Evolutionary conservation across 805 yeast genomes (phyloP).

Genomic region (Metschnikowia henanensis): DNA sequence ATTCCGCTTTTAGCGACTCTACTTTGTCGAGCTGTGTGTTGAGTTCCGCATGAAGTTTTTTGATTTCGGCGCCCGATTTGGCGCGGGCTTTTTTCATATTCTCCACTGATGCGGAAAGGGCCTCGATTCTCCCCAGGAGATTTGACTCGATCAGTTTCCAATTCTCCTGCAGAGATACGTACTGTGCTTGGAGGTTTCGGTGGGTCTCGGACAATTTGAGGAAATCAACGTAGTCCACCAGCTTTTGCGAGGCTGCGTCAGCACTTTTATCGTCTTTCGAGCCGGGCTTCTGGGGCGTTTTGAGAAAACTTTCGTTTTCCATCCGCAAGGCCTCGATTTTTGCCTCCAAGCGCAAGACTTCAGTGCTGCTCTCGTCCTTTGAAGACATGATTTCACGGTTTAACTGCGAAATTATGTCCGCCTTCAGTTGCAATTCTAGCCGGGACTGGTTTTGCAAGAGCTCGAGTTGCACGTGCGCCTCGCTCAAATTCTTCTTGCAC

Average conservation of each 20-base stretch:
- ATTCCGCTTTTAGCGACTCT: slow-evolving; percentile 21
- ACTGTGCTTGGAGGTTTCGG: slow-evolving; percentile 64
- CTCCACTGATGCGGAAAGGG: slow-evolving; percentile 29
- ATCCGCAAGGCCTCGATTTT: slow-evolving; percentile 68
- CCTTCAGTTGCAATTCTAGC: slow-evolving; percentile 37
- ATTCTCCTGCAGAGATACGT: slow-evolving; percentile 72
- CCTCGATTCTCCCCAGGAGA: slow-evolving; percentile 49
- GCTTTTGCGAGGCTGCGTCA: slow-evolving; percentile 14
- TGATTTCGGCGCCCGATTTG: slow-evolving; percentile 38
- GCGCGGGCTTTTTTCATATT: slow-evolving; percentile 23
- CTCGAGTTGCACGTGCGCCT: slow-evolving; percentile 33
- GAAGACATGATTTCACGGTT: slow-evolving; percentile 29
- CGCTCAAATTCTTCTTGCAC: slow-evolving; percentile 27
- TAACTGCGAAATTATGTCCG: slow-evolving; percentile 29
- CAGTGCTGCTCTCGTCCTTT: slow-evolving; percentile 41
- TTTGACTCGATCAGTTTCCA: slow-evolving; percentile 81
- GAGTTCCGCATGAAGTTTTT: slow-evolving; percentile 20
- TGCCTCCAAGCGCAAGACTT: slow-evolving; percentile 60
- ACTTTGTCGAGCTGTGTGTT: slow-evolving; percentile 21
- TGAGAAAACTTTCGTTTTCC: slow-evolving; percentile 48
- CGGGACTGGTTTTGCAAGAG: slow-evolving; percentile 22
- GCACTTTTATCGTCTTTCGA: not conserved
- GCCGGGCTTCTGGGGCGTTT: slow-evolving; percentile 3
- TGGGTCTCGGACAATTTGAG: slow-evolving; percentile 48
- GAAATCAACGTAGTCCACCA: slow-evolving; percentile 39